These are phyloP conservation scores for Craterostigma plantagineum DNA, from an alignment of 257 asterid species.

Conservation along the genomic window DNA sequence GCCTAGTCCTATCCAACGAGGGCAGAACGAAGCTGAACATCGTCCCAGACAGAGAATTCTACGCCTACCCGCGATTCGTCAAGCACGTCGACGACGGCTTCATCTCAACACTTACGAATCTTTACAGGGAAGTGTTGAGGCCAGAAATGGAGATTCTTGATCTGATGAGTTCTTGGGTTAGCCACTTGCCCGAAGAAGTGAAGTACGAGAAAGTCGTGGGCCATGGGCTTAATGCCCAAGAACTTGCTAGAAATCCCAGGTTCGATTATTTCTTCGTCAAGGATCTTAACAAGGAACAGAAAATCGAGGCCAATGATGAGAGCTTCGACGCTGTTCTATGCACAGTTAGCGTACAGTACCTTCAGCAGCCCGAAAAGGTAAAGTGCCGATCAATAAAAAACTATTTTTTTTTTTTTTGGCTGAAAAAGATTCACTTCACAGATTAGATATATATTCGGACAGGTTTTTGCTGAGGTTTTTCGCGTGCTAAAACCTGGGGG, in stretches of 20 bases:
- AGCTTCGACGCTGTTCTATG: constrained; percentile 65
- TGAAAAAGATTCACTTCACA: too few species aligned
- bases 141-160: constrained; percentile 65
- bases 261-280: constrained; percentile 59
- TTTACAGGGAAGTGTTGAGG: constrained; percentile 31
- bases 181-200: constrained; percentile 59
- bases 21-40: constrained; percentile 47
- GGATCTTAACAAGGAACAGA: constrained; percentile 54
- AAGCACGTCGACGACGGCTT: constrained; percentile 50
- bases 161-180: constrained; percentile 78
- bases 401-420: too few species aligned
- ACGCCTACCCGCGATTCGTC: constrained; percentile 47
- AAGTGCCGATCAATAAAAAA: too few species aligned
- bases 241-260: constrained; percentile 49
- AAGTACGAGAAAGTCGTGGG: constrained; percentile 55
- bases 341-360: constrained; percentile 79
- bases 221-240: constrained; percentile 72
- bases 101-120: constrained; percentile 29
- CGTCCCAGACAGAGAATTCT: constrained; percentile 47
- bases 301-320: constrained; percentile 22
- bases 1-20: constrained; percentile 34
- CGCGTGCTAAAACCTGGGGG: constrained; percentile 65
- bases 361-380: constrained; percentile 80
- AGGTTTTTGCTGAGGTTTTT: constrained; percentile 53
- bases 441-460: too few species aligned